Evolutionary conservation across 2,329 filamentous ascomycete species (phyloP), one percentile per base, ranked within the genome.

Genomic region (Aspergillus calidoustus): DNA sequence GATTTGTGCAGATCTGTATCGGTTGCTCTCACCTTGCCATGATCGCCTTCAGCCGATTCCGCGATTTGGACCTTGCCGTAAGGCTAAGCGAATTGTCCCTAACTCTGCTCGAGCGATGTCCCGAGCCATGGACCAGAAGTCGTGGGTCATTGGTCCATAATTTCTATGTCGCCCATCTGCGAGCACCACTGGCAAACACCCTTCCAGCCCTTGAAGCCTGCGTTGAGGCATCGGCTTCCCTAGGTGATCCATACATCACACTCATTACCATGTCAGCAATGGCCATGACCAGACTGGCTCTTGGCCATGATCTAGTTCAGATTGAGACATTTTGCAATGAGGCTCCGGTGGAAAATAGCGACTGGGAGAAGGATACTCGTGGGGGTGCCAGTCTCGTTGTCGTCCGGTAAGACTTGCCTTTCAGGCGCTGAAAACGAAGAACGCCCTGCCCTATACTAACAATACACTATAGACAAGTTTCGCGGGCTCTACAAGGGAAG

Each of bases 101-200:
- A 49, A 75, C 78, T 31, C 74, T 88, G 6, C 80, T 87, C 55
- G 79, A 83, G 17, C 74, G 77, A 53, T 86, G 82, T 62, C 78
- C 82, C 2, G 82, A 85, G 57, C 68, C 79, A 3, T 87, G 86
- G 71, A 86, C 84, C 0, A 74, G 82, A 23, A 85, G 84, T 25
- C 79, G 86, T 50, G 85, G 84, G 3, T 80, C 83, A 46, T 85
- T 86, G 1, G 74, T 87, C 23, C 83, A 86, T 59, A 81, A 83
- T n/a, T 73, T 87, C 8, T 88, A 88, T 71, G 75, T 88, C n/a
- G 85, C 84, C n/a, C 86, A 89, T 69, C 71, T 89, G 25, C 79
- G 83, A 60, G 76, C 79, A 11, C 83, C 85, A 2, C 73, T 88
- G 50, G 71, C 76, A 13, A 80, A 83, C 41, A 80, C 84, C 22